These are phyloP conservation scores for Colletotrichum sp. DNA, from an alignment of 2,329 filamentous ascomycete species.

Conservation along the genomic window DNA sequence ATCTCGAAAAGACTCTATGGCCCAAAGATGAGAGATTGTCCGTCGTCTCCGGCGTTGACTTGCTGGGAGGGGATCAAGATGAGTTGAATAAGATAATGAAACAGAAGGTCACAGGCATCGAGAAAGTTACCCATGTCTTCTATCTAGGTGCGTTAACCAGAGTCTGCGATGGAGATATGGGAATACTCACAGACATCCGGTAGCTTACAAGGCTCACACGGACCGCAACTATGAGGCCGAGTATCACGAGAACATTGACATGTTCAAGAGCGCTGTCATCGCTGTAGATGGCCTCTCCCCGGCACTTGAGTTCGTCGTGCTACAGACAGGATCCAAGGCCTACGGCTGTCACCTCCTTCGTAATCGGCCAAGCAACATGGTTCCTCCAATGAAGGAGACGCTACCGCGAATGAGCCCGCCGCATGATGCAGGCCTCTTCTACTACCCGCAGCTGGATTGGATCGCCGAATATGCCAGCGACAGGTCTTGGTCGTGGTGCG, in stretches of 20 bases:
- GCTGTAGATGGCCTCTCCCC: constrained; percentile 36
- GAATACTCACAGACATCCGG: background rate
- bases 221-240: constrained; percentile 38
- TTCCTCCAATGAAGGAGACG: constrained; percentile 36
- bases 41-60: constrained; percentile 45
- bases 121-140: constrained; percentile 47
- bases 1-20: constrained; percentile 37
- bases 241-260: constrained; percentile 40
- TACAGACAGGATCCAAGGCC: constrained; percentile 38
- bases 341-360: constrained; percentile 47
- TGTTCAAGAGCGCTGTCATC: constrained; percentile 43
- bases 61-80: constrained; percentile 42
- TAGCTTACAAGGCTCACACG: constrained; percentile 44
- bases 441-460: constrained; percentile 44
- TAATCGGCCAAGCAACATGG: constrained; percentile 38
- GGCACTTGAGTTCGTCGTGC: constrained; percentile 39
- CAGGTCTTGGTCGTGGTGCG: constrained; percentile 44
- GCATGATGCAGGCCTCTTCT: constrained; percentile 39
- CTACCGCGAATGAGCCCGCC: constrained; percentile 37
- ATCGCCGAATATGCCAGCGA: constrained; percentile 36
- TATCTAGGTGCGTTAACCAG: constrained; percentile 33
- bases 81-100: constrained; percentile 38
- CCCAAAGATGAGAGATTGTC: constrained; percentile 41
- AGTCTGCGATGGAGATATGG: background rate
- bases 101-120: constrained; percentile 35